Evolutionary conservation across 1,284 basidiomycete species (phyloP), one percentile per base, ranked within the genome.

Genomic region (Stereum hirsutum): DNA sequence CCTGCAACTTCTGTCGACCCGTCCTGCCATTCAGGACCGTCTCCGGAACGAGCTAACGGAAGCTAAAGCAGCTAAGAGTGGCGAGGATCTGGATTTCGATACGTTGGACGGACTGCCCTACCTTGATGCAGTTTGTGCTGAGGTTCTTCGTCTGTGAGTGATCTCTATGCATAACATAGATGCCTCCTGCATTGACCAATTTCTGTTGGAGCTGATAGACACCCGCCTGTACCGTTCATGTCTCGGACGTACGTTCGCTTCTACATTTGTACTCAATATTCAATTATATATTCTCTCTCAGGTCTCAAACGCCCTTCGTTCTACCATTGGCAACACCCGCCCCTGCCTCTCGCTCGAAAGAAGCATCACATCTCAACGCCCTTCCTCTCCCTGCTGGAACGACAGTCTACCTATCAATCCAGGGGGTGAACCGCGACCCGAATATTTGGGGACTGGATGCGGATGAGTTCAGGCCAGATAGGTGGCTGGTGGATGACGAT

Each of bases 131-230:
- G 63, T 72, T 2, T 55, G 69, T 6, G 68, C 68, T 41, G 71
- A 74, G 49, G 71, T 69, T 3, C 52, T 74, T 39, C 55, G 70
- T 42, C 44, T 72, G 66, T 71, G n/a, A n/a, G n/a, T n/a, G n/a
- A n/a, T n/a, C n/a, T n/a, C n/a, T n/a, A n/a, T n/a, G n/a, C n/a
- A n/a, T n/a, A n/a, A n/a, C n/a, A n/a, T n/a, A n/a, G n/a, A n/a
- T n/a, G n/a, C n/a, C n/a, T n/a, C n/a, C n/a, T n/a, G n/a, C n/a
- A n/a, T n/a, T n/a, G n/a, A n/a, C n/a, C n/a, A n/a, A n/a, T n/a
- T n/a, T n/a, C n/a, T n/a, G n/a, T n/a, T n/a, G n/a, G n/a, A n/a
- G n/a, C n/a, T n/a, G n/a, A n/a, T n/a, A n/a, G n/a, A n/a, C n/a
- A 67, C 47, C 66, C 69, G 10, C 66, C 68, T 6, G 65, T 68